These are phyloP conservation scores for Rhododendron williamsianum DNA, from an alignment of 148 eudicot genomes.

Conservation along the genomic window DNA sequence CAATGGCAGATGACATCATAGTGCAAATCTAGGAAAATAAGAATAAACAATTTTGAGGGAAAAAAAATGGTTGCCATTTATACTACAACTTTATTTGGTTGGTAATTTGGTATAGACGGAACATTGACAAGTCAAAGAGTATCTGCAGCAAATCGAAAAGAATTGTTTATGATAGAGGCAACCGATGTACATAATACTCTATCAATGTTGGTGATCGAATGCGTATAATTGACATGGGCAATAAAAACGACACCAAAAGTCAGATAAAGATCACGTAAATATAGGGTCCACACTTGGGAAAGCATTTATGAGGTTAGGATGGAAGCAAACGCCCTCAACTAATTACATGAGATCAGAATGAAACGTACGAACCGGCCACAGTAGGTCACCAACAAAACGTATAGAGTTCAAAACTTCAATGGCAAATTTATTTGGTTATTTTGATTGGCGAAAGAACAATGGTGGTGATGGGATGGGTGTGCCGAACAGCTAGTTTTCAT, in stretches of 20 bases:
- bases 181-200: no score
- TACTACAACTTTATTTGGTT: neutral
- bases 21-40: neutral
- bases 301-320: neutral
- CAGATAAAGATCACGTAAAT: neutral
- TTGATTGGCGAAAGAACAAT: neutral
- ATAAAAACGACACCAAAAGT: neutral
- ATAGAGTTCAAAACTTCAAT: neutral
- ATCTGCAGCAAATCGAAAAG: no score
- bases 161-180: no score
- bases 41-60: neutral
- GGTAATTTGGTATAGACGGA: no score
- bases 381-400: neutral
- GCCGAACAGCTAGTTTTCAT: neutral
- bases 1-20: neutral
- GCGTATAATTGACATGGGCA: neutral
- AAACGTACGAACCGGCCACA: neutral
- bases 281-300: neutral
- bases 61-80: neutral
- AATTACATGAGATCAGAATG: neutral
- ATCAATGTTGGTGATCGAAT: neutral
- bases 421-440: neutral
- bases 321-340: neutral
- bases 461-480: neutral
- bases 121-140: no score